Conservation (phyloP, 495 filamentous ascomycete genomes). For the Apodospora peruviana region DNA sequence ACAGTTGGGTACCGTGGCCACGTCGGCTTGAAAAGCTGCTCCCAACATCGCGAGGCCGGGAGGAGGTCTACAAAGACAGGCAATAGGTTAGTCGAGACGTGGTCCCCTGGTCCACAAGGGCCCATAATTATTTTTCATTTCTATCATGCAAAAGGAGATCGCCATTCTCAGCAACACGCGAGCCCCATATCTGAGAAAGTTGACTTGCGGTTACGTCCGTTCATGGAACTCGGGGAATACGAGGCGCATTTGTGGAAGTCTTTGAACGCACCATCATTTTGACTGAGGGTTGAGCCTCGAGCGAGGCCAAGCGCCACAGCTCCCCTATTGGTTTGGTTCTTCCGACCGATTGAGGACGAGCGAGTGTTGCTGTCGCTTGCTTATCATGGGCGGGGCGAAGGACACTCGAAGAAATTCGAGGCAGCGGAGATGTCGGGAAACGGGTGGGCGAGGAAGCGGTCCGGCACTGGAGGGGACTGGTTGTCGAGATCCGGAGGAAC, state of each 20-base stretch:
- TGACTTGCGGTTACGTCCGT: neutral
- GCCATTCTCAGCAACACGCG: neutral
- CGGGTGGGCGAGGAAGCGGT: neutral
- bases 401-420: conserved; percentile 6
- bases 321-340: conserved; percentile 21
- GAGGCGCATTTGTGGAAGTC: no score
- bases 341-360: conserved; percentile 11
- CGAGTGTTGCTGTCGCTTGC: conserved; percentile 15
- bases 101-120: conserved; percentile 22
- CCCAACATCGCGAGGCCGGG: conserved; percentile 49
- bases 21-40: conserved; percentile 50
- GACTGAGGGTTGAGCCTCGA: conserved; percentile 26
- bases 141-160: conserved; percentile 13
- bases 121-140: conserved; percentile 22
- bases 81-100: conserved; percentile 15
- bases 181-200: neutral
- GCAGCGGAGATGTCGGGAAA: neutral
- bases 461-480: neutral
- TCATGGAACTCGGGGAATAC: neutral
- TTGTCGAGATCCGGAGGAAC: neutral
- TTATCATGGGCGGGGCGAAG: conserved; percentile 31
- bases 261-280: conserved; percentile 37
- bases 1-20: conserved; percentile 51
- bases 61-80: conserved; percentile 41
- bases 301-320: conserved; percentile 30